These are phyloP conservation scores for Myriosclerotinia scirpicola DNA, from an alignment of 2,329 filamentous ascomycete genomes.

Conservation along the genomic window DNA sequence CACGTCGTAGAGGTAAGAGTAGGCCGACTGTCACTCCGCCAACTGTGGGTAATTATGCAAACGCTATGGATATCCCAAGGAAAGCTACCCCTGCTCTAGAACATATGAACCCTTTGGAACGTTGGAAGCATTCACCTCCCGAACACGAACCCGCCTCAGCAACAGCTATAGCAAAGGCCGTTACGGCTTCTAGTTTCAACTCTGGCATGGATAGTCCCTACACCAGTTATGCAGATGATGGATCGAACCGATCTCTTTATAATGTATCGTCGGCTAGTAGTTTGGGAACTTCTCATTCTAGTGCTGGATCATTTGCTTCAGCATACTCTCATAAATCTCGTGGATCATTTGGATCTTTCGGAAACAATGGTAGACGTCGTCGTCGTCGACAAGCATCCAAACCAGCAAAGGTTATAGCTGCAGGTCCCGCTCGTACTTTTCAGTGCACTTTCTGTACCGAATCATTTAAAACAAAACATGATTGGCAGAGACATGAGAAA, in stretches of 20 bases:
- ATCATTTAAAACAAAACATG: constrained; percentile 66
- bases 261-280: constrained; percentile 61
- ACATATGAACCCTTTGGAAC: constrained; percentile 63
- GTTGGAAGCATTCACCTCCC: constrained; percentile 68
- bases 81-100: constrained; percentile 54
- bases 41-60: constrained; percentile 57
- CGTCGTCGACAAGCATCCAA: constrained; percentile 38
- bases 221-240: constrained; percentile 58
- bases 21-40: constrained; percentile 69
- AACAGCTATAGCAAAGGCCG: constrained; percentile 62
- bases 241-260: constrained; percentile 57
- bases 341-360: constrained; percentile 49
- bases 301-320: constrained; percentile 57
- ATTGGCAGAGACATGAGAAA: constrained; percentile 71
- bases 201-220: constrained; percentile 59
- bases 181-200: constrained; percentile 51
- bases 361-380: constrained; percentile 36
- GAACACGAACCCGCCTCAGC: constrained; percentile 67
- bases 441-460: constrained; percentile 71
- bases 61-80: constrained; percentile 72
- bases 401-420: constrained; percentile 49
- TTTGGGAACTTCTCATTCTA: constrained; percentile 61
- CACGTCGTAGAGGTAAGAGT: constrained; percentile 77
- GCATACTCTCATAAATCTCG: constrained; percentile 59
- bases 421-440: constrained; percentile 47